phyloP scores from a whole-genome alignment of 345 rosid species.

The Cochlearia excelsa region DNA sequence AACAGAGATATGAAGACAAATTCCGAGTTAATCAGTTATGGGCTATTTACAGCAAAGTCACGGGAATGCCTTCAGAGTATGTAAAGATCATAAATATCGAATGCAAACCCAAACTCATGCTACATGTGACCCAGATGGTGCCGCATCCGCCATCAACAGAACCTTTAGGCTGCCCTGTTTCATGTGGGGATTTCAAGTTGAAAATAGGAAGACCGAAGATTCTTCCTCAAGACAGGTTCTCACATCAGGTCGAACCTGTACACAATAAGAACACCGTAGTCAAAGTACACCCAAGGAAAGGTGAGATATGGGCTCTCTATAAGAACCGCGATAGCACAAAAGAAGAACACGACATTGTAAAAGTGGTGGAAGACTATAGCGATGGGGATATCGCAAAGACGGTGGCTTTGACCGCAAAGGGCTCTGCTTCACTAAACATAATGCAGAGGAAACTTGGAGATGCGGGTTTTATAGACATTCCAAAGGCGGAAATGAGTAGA shows the following conservation, averaged over 20 bases:
- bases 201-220: conserved; percentile 25
- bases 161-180: conserved; percentile 9
- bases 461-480: conserved; percentile 34
- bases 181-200: conserved; percentile 50
- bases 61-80: conserved; percentile 47
- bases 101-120: conserved; percentile 24
- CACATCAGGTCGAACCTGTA: conserved; percentile 42
- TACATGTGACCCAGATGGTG: conserved; percentile 40
- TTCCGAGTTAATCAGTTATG: conserved; percentile 44
- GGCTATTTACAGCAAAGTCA: conserved; percentile 43
- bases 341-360: conserved; percentile 46
- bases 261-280: conserved; percentile 1
- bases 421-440: conserved; percentile 34
- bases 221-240: conserved; percentile 33
- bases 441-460: conserved; percentile 36
- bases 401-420: conserved; percentile 33
- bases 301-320: conserved; percentile 57
- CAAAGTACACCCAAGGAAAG: conserved; percentile 50
- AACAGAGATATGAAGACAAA: conserved; percentile 41
- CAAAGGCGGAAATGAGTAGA: conserved; percentile 35
- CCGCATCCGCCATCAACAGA: conserved; percentile 25
- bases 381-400: conserved; percentile 29
- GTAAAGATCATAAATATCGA: conserved; percentile 43
- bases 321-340: conserved; percentile 37
- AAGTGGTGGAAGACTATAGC: conserved; percentile 45